Evolutionary conservation across 1,139 yeast genomes (phyloP), one percentile per base, ranked within the genome.

Genomic region (Blastobotrys persicus): DNA sequence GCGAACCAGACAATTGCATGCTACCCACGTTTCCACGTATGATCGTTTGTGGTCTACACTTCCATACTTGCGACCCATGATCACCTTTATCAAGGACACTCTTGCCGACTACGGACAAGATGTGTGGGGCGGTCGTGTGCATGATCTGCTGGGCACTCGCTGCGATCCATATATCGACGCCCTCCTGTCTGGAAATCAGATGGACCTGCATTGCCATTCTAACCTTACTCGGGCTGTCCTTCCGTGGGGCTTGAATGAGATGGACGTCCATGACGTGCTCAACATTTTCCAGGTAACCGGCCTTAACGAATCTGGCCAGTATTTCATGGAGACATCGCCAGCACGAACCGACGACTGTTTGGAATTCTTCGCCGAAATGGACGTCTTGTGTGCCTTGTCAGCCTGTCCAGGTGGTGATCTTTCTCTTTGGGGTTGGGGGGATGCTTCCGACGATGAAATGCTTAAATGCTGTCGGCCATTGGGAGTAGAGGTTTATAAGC

Each of bases 401-500:
- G 83, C 86, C 3, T 82, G 87, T 62, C 87, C 87, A 2, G 88
- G 87, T 38, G 88, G 88, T 13, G 87, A 81, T 61, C 69, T 82
- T 50, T 78, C 84, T 14, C 73, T 74, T 53, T 82, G 87, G 87
- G 85, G 81, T 39, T 82, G 87, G 87, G 86, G 86, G 44, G 84
- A 73, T 18, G 73, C 72, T 41, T 68, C 65, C n/a, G 70, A 68
- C n/a, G 72, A 64, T 54, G 79, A 77, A 51, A 80, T 81, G 85
- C 70, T 74, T 17, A 79, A 77, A 49, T 78, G 83, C 59, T 81
- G 88, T 60, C 70, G 86, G 56, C 84, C 85, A 1, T 70, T 82
- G 51, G 83, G 76, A 1, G 78, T 81, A 45, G 85, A 82, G 59
- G 81, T 82, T 11, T 82, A 80, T 64, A 64, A 69, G 54, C 61